These are phyloP conservation scores for Globisporangium lucens DNA, from an alignment of 352 stramenopile species.

Conservation along the genomic window DNA sequence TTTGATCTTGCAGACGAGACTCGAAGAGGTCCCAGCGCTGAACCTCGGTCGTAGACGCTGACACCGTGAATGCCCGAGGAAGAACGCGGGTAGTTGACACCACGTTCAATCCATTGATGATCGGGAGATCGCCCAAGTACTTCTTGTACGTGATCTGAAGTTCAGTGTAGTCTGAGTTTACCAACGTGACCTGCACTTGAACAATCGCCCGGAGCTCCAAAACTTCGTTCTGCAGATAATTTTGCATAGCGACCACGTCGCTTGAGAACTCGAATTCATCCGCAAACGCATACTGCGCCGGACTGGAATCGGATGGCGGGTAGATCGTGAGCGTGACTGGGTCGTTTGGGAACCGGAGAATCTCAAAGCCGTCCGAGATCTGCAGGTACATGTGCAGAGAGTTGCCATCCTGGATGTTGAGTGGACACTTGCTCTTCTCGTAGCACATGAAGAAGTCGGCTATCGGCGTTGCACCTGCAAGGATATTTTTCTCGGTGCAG, in stretches of 20 bases:
- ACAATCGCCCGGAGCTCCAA: slow-evolving; percentile 5
- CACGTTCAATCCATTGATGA: not conserved
- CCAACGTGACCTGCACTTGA: not conserved
- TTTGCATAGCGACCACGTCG: not conserved
- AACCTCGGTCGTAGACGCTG: not conserved
- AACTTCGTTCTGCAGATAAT: slow-evolving; percentile 2
- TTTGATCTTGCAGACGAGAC: not conserved
- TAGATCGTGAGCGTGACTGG: slow-evolving; percentile 3
- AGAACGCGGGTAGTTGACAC: not conserved
- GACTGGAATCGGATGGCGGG: not conserved
- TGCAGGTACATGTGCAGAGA: slow-evolving; percentile 2
- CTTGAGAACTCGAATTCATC: slow-evolving; percentile 9
- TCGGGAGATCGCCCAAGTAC: slow-evolving; percentile 10
- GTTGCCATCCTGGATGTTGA: slow-evolving; percentile 6
- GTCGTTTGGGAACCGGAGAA: not conserved
- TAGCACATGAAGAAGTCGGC: slow-evolving; percentile 19
- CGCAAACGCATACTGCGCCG: not conserved
- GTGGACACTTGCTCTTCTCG: slow-evolving; percentile 6
- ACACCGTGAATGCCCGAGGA: not conserved
- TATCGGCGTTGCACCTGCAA: slow-evolving; percentile 8
- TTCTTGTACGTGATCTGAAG: slow-evolving; percentile 9
- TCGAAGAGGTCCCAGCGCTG: slow-evolving; percentile 5
- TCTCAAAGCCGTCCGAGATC: slow-evolving; percentile 3
- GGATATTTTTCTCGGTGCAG: not conserved
- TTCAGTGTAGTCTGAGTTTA: not conserved